A percentile compares a stretch with the other conserved stretches of the same genome.
Conservation (phyloP, 2,329 filamentous ascomycete genomes). For the Escovopsis sp. region DNA sequence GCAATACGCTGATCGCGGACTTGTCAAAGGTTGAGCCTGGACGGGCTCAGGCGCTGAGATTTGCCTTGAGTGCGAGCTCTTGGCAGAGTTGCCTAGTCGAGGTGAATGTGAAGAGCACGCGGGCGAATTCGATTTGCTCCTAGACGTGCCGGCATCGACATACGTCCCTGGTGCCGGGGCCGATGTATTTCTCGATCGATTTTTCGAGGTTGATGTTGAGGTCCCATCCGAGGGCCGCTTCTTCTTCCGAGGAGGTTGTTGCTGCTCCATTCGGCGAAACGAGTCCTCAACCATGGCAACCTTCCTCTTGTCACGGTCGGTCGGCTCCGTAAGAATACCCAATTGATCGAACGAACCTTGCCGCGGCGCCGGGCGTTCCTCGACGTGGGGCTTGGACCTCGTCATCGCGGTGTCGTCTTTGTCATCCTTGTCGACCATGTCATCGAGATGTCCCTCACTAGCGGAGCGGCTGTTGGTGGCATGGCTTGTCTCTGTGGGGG, state of each 20-base stretch:
- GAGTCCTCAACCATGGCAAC: slow-evolving; percentile 50
- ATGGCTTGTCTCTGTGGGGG: slow-evolving; percentile 46
- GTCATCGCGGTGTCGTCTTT: slow-evolving; percentile 31
- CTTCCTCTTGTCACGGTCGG: slow-evolving; percentile 52
- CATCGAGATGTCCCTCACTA: slow-evolving; percentile 45
- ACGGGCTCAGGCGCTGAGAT: slow-evolving; percentile 13
- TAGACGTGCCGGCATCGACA: slow-evolving; percentile 36
- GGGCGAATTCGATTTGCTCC: slow-evolving; percentile 39
- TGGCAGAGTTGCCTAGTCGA: slow-evolving; percentile 13
- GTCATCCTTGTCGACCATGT: slow-evolving; percentile 36
- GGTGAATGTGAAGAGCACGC: slow-evolving; percentile 24
- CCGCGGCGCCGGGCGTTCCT: slow-evolving; percentile 46
- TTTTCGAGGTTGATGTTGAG: slow-evolving; percentile 19
- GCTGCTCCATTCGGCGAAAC: slow-evolving; percentile 46
- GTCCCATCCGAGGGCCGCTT: slow-evolving; percentile 44
- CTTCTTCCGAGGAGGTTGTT: slow-evolving; percentile 42
- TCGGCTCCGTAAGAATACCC: slow-evolving; percentile 46
- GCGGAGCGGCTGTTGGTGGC: slow-evolving; percentile 47
- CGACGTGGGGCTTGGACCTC: slow-evolving; percentile 49
- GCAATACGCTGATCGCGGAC: slow-evolving; percentile 28
- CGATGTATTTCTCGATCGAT: slow-evolving; percentile 24
- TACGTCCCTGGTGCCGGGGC: slow-evolving; percentile 25
- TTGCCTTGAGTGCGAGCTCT: slow-evolving; percentile 13
- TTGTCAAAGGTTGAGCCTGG: slow-evolving; percentile 24
- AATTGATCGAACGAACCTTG: slow-evolving; percentile 45